Conservation (phyloP, 805 yeast species). For the Candida nanaspora region DNA sequence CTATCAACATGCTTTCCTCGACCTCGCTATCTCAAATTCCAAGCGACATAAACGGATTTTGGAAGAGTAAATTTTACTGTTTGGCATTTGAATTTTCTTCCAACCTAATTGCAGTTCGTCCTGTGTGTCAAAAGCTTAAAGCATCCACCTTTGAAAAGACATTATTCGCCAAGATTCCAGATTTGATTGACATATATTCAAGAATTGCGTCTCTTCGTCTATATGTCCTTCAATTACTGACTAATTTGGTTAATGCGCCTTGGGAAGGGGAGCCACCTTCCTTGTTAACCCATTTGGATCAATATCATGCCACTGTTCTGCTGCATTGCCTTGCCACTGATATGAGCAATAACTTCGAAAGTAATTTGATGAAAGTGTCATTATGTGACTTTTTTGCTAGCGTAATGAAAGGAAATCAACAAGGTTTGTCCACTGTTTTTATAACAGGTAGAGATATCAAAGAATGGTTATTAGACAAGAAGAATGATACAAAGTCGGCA, state of each 20-base stretch:
- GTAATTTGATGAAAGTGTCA: slow-evolving; percentile 42
- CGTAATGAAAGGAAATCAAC: slow-evolving; percentile 65
- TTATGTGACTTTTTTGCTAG: slow-evolving; percentile 61
- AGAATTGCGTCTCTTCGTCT: slow-evolving; percentile 40
- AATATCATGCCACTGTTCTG: slow-evolving; percentile 50
- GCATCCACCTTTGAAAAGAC: slow-evolving; percentile 63
- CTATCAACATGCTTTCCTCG: slow-evolving; percentile 40
- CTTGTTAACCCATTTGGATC: slow-evolving; percentile 71
- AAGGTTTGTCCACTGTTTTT: slow-evolving; percentile 67
- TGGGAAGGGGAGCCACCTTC: slow-evolving; percentile 68
- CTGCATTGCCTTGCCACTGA: slow-evolving; percentile 55
- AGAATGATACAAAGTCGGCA: slow-evolving; percentile 6
- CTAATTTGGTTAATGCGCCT: slow-evolving; percentile 45
- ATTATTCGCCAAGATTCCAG: slow-evolving; percentile 49
- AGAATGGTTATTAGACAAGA: slow-evolving; percentile 16
- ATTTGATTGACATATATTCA: slow-evolving; percentile 51
- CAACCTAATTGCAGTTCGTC: slow-evolving; percentile 50
- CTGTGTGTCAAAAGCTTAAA: slow-evolving; percentile 30
- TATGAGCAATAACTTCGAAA: slow-evolving; percentile 49
- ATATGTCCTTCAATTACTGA: slow-evolving; percentile 47
- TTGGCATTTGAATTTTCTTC: slow-evolving; percentile 49
- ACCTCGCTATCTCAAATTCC: background rate
- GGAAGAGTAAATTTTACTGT: slow-evolving; percentile 43
- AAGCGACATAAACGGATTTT: slow-evolving; percentile 34
- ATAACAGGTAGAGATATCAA: slow-evolving; percentile 51